Conservation (phyloP, 495 filamentous ascomycete genomes). For the Penicillium arizonense region DNA sequence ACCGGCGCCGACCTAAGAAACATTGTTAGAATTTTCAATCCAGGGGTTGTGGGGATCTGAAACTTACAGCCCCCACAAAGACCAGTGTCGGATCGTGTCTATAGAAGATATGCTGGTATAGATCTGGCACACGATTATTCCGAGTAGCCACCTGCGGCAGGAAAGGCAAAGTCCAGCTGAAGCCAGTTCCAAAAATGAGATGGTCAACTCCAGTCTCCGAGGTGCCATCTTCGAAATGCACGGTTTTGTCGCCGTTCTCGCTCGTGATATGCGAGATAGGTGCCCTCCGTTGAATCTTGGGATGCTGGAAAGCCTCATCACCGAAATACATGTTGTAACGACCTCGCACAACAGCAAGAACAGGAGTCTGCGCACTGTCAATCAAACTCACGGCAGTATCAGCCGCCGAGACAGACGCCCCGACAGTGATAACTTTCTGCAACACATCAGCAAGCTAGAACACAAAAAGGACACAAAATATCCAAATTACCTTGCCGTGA, state of each 20-base stretch:
- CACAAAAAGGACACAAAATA: too few relatives aligned
- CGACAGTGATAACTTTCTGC: constrained; percentile 41
- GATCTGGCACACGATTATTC: constrained; percentile 53
- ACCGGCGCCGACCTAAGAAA: constrained; percentile 49
- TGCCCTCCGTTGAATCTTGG: constrained; percentile 40
- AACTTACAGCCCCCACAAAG: constrained; percentile 44
- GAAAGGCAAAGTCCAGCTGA: constrained; percentile 55
- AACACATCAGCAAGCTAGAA: constrained; percentile 3
- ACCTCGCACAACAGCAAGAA: constrained; percentile 39
- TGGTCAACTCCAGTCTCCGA: constrained; percentile 49
- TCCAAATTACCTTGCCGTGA: constrained; percentile 30
- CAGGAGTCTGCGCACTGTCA: constrained; percentile 29
- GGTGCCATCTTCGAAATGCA: constrained; percentile 49
- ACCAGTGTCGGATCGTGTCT: constrained; percentile 36
- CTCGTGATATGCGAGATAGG: constrained; percentile 45
- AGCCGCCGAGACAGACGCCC: constrained; percentile 44
- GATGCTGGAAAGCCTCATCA: constrained; percentile 49
- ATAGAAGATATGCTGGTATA: constrained; percentile 58
- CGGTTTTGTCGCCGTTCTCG: constrained; percentile 33
- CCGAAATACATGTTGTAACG: constrained; percentile 52
- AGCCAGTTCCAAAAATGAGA: constrained; percentile 59
- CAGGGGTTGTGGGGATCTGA: constrained; percentile 21
- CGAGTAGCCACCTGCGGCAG: constrained; percentile 45
- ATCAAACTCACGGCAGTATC: constrained; percentile 39
- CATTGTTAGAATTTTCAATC: constrained; percentile 33